Conservation (phyloP, 2,329 filamentous ascomycete genomes). For the Penicillium crustosum region DNA sequence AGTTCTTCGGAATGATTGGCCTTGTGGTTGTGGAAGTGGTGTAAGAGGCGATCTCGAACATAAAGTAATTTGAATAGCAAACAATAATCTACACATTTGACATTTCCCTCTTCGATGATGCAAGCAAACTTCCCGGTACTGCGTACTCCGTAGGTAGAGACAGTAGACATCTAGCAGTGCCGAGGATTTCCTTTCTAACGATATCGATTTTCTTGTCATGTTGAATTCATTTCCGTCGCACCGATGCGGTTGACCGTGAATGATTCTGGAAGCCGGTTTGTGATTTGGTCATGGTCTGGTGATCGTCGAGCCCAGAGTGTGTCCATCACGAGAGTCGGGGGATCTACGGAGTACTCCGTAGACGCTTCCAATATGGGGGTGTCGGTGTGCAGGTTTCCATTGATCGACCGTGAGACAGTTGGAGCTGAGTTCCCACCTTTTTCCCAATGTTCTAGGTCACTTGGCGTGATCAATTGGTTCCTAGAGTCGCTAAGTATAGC, state of each 20-base stretch:
- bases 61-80: conserved; percentile 11
- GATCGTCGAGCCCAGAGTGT: conserved; percentile 1
- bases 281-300: conserved; percentile 5
- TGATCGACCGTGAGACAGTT: background rate
- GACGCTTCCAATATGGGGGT: background rate
- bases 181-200: background rate
- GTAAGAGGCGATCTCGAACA: conserved; percentile 16
- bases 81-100: background rate
- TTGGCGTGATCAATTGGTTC: background rate
- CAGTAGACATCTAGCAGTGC: background rate
- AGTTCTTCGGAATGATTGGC: conserved; percentile 14
- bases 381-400: conserved; percentile 6
- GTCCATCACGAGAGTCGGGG: background rate
- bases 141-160: too few species aligned
- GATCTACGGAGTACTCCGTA: background rate
- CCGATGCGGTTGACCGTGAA: conserved; percentile 5
- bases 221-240: background rate
- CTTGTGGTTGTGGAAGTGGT: conserved; percentile 18
- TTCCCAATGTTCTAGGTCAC: background rate
- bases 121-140: background rate
- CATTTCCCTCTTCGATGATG: background rate
- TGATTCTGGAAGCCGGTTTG: conserved; percentile 12
- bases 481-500: background rate
- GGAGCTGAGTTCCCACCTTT: background rate
- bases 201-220: background rate